Percentiles rank a stretch among this genome's conserved stretches.
phyloP scores from a whole-genome alignment of 257 asterid genomes.

The Anisodus tanguticus region DNA sequence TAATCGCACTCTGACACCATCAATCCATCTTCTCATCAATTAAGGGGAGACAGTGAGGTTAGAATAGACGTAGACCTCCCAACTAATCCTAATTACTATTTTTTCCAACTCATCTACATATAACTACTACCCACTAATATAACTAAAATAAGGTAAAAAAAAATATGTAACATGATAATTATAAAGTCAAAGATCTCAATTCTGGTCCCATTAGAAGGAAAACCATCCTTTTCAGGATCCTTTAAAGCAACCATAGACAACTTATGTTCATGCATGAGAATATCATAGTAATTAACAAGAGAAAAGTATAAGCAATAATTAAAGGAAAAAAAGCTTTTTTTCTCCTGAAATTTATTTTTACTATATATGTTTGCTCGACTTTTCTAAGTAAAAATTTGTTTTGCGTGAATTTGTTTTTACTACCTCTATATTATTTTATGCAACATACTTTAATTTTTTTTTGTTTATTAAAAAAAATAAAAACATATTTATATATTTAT shows the following conservation, averaged over 20 bases:
- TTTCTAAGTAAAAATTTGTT: too few relatives aligned
- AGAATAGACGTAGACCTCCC: conserved; percentile 27
- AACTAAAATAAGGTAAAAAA: background rate
- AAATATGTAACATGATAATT: background rate
- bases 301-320: background rate
- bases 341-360: background rate
- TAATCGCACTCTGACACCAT: conserved; percentile 4
- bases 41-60: conserved; percentile 21
- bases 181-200: conserved; percentile 13
- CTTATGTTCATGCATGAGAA: conserved; percentile 11
- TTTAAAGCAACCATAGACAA: conserved; percentile 19
- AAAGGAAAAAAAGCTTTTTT: background rate
- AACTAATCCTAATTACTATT: conserved; percentile 26
- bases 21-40: conserved; percentile 27
- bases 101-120: conserved; percentile 28
- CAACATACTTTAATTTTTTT: too few relatives aligned
- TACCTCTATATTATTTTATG: too few relatives aligned
- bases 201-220: conserved; percentile 4
- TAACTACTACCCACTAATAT: conserved; percentile 3
- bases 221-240: background rate
- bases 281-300: background rate
- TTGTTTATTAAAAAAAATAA: too few relatives aligned
- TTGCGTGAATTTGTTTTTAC: too few relatives aligned
- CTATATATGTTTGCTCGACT: too few relatives aligned
- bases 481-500: too few relatives aligned